Evolutionary conservation across 495 filamentous ascomycete species (phyloP).

Genomic region (Arthonia radiata): DNA sequence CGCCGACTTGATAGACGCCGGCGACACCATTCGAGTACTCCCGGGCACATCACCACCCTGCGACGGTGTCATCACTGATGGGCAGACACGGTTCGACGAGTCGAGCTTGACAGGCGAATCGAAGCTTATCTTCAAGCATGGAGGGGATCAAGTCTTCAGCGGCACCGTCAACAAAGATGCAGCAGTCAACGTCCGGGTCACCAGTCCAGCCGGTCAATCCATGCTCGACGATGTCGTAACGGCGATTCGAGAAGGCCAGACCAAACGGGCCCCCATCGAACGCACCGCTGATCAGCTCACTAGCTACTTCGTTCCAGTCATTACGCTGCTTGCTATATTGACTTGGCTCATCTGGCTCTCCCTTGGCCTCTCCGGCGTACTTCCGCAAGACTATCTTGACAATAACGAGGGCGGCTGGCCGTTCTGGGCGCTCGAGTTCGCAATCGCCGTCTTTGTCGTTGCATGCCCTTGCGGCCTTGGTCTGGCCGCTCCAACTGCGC

Average conservation of each 20-base stretch:
- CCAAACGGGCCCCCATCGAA: constrained; percentile 66
- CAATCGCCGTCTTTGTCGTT: constrained; percentile 84
- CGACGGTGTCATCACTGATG: constrained; percentile 46
- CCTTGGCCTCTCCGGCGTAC: constrained; percentile 40
- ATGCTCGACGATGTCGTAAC: constrained; percentile 85
- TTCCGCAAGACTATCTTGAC: constrained; percentile 44
- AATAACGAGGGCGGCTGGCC: constrained; percentile 50
- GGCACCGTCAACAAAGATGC: constrained; percentile 68
- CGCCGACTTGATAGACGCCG: constrained; percentile 60
- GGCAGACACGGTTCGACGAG: constrained; percentile 57
- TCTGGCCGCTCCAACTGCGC: constrained; percentile 74
- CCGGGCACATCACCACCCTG: constrained; percentile 68
- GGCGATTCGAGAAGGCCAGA: constrained; percentile 78
- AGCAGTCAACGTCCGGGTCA: constrained; percentile 43
- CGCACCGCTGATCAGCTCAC: constrained; percentile 63
- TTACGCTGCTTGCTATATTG: constrained; percentile 53
- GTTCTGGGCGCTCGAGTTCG: constrained; percentile 72
- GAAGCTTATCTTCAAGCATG: constrained; percentile 39
- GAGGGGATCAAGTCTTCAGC: constrained; percentile 51
- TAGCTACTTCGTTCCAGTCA: constrained; percentile 68
- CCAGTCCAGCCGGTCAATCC: constrained; percentile 45
- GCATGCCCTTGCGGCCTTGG: constrained; percentile 87
- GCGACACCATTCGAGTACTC: constrained; percentile 51
- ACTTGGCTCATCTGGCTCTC: constrained; percentile 71
- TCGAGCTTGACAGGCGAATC: constrained; percentile 82